Evolutionary conservation across 257 asterid genomes (phyloP), one percentile per base, ranked within the genome.

Genomic region (Parsonsia alboflavescens): DNA sequence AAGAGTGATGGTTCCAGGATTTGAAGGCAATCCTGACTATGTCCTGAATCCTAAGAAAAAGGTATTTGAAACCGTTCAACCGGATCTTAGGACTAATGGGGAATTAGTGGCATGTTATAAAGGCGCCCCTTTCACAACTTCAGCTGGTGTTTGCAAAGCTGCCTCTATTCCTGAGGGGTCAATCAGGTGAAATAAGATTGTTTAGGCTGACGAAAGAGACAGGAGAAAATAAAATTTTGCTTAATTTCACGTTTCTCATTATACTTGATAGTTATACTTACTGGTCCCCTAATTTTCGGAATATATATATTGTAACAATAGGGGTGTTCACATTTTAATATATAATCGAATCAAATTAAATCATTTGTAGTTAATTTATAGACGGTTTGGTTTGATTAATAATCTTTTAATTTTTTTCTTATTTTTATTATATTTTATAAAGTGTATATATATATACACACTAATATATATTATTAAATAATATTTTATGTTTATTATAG

Each of bases 31-130:
- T 65, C 90, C 98, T 0, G 99, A 92, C 49, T 91, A 88, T 13
- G 80, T 90, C 59, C 84, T 94, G 76, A 92, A 92, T 85, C 96
- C 96, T 0, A 94, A 90, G 90, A 94, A 92, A 85, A 94, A 94
- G 83, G 90, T 94, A 2, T 94, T 96, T 96, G 99, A 94, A 83
- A 88, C 98, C 1, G 81, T 94, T 69, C 98, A 94, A 81, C 93
- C 84, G 46, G 96, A 87, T 84, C 73, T 94, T 70, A 90, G 79
- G 73, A 92, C 96, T 5, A 82, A 90, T 61, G 84, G 77, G 76
- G 93, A 89, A 52, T 76, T 89, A 77, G 96, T 90, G 64, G 98
- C 98, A 44, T 75, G 89, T 81, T 92, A 85, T 80, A 90, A 88
- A 79, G 92, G 90, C 53, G 70, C 90, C 80, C 91, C 97, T 0